These are phyloP conservation scores for Rosa chinensis DNA, from an alignment of 306 rosid species.

Conservation along the genomic window DNA sequence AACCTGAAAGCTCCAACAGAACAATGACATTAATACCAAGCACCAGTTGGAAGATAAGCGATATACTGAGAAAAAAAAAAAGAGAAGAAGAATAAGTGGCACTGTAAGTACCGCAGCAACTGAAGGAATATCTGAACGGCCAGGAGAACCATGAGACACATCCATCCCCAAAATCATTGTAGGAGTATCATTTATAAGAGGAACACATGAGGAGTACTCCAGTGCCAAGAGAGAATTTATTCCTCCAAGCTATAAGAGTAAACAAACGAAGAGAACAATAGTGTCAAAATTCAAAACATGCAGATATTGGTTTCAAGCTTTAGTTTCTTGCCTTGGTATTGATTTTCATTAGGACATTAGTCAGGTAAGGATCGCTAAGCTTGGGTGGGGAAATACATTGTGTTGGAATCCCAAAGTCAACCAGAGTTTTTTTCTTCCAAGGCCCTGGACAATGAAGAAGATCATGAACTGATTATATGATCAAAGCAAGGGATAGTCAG, in stretches of 20 bases:
- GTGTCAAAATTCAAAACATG: slow-evolving; percentile 3
- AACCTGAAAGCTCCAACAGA: slow-evolving; percentile 43
- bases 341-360: slow-evolving; percentile 88
- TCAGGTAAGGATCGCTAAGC: slow-evolving; percentile 78
- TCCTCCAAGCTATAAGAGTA: slow-evolving; percentile 71
- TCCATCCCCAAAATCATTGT: slow-evolving; percentile 96
- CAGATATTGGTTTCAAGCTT: neutral
- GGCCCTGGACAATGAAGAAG: slow-evolving; percentile 55
- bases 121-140: slow-evolving; percentile 72
- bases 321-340: slow-evolving; percentile 73
- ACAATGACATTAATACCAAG: slow-evolving; percentile 22
- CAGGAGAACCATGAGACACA: slow-evolving; percentile 82
- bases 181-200: slow-evolving; percentile 68
- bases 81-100: neutral
- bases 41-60: slow-evolving; percentile 7
- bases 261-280: slow-evolving; percentile 18
- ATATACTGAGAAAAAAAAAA: neutral
- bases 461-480: slow-evolving; percentile 22
- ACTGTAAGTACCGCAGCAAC: slow-evolving; percentile 70
- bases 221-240: slow-evolving; percentile 77
- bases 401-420: slow-evolving; percentile 69
- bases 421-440: slow-evolving; percentile 79
- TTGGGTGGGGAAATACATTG: slow-evolving; percentile 82
- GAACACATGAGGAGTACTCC: slow-evolving; percentile 68
- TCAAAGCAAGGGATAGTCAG: slow-evolving; percentile 13